Evolutionary conservation across 139 green algal species (phyloP), one percentile per base, ranked within the genome.

Genomic region (Tetratostichococcus sp.): DNA sequence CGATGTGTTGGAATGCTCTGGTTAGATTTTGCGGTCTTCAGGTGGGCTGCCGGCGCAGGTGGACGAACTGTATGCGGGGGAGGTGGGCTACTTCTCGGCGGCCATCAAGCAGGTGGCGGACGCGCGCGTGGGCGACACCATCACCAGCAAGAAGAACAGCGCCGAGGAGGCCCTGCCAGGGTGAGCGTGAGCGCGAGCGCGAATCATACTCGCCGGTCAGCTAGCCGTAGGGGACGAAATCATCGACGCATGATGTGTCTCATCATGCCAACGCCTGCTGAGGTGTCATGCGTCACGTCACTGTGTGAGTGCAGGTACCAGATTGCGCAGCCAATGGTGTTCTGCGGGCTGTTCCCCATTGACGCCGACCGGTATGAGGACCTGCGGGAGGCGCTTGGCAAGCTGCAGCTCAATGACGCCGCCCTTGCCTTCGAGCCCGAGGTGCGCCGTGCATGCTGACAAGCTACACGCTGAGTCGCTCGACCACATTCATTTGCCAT

Each of bases 381-480:
- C 70, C 78, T 98, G 80, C 80, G 95, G 19, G 95, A 98, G 39
- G 92, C 94, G n/a, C 89, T 99, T 23, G 93, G 90, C 50, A 97
- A 96, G 85, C 92, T 98, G 80, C 95, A 99, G 85, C 87, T 98
- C n/a, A 99, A 98, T 80, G 95, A 99, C 77, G 91, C 94, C 19
- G 94, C 95, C 4, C 85, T 98, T 8, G 73, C 81, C 42, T 98
- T 94, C 79, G 94, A 98, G 84, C 93, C 94, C 0, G 94, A 98
- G 82, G 87, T 93, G 25, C 83, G 65, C 1, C 67, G 26, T 39
- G 14, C 39, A 50, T 50, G 8, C 8, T 14, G 6, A 8, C 6
- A 8, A 22, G 8, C 39, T 50, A 14, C 39, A 50, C 39, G 8
- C 39, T 50, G 39, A 22, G 8, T 50, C 14, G 8, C 39, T 50